These are phyloP conservation scores for Fusarium annulatum DNA, from an alignment of 2,329 filamentous ascomycete genomes.

Conservation along the genomic window DNA sequence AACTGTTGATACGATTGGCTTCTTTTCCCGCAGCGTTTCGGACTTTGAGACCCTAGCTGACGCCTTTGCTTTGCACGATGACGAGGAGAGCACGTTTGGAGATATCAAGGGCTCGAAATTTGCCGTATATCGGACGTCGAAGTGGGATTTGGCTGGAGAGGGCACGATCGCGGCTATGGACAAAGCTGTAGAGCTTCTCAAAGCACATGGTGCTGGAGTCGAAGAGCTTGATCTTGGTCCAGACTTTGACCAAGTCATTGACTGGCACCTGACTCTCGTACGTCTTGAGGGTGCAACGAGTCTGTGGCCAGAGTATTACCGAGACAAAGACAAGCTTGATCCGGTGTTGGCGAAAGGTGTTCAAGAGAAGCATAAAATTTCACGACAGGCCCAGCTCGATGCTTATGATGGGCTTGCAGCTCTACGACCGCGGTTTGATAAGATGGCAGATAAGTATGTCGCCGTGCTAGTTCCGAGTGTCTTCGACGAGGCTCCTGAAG, in stretches of 20 bases:
- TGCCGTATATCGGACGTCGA: conserved; percentile 63
- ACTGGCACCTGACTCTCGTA: conserved; percentile 65
- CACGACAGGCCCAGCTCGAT: conserved; percentile 60
- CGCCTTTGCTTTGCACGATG: conserved; percentile 65
- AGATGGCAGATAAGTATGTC: conserved; percentile 61
- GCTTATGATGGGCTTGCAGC: conserved; percentile 65
- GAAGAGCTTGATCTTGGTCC: conserved; percentile 65
- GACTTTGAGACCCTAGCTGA: conserved; percentile 68
- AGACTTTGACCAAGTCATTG: conserved; percentile 59
- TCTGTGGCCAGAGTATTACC: conserved; percentile 65
- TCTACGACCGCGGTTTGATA: conserved; percentile 65
- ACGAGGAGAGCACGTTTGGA: conserved; percentile 47
- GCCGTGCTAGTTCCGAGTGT: conserved; percentile 69
- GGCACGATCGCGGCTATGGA: conserved; percentile 58
- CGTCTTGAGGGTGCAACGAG: conserved; percentile 62
- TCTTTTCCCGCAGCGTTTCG: conserved; percentile 67
- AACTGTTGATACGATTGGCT: conserved; percentile 70
- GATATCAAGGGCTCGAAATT: conserved; percentile 63
- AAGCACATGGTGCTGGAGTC: conserved; percentile 62
- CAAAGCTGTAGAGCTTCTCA: conserved; percentile 54
- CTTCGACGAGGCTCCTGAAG: conserved; percentile 68
- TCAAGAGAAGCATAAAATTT: conserved; percentile 57
- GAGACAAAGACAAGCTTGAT: conserved; percentile 59
- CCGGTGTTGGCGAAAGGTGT: conserved; percentile 60
- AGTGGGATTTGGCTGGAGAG: conserved; percentile 60